Evolutionary conservation across 1,284 basidiomycete genomes (phyloP), one percentile per base, ranked within the genome.

Genomic region (Cryptococcus sp.): DNA sequence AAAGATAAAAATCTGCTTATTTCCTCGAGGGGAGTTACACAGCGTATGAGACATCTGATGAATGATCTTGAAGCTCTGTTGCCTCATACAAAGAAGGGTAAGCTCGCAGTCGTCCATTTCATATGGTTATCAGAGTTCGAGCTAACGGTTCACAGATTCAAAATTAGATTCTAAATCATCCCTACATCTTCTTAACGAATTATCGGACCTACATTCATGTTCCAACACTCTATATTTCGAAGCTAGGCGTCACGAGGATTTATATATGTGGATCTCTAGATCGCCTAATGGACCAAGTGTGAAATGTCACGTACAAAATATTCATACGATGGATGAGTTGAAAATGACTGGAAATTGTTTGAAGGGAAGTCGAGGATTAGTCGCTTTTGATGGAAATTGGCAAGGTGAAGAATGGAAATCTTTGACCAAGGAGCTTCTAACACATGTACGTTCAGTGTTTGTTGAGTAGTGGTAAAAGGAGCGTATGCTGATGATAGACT

Each of bases 271-370:
- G 96, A 87, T 92, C 18, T 85, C 88, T 21, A 94, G 98, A 74
- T 91, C 92, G 40, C 96, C 96, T 19, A 99, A 99, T 70, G 96
- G 96, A 1, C 96, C 96, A 7, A 91, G 87, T 63, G 86, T 94
- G 72, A 98, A 98, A 75, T 83, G 98, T 79, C 94, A 98, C 69
- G 91, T 98, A 19, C 92, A 98, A 75, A 99, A 98, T 74, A 82
- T 97, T 52, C 96, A 99, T 75, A 99, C 96, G 39, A 98, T 98
- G 96, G 96, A 98, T 78, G 96, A 99, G 76, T 81, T 99, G 64
- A 98, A 98, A 78, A 91, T 98, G 93, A 97, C 93, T 3, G 96
- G 96, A 22, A 98, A 99, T 75, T 98, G 96, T 74, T 77, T 99
- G 62, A 97, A 97, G 77, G 96, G 96, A 14, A 90, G 87, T 62